Percentiles rank a stretch among this genome's conserved stretches.
These are phyloP conservation scores for Eutrema japonicum DNA, from an alignment of 345 rosid genomes.

Conservation along the genomic window DNA sequence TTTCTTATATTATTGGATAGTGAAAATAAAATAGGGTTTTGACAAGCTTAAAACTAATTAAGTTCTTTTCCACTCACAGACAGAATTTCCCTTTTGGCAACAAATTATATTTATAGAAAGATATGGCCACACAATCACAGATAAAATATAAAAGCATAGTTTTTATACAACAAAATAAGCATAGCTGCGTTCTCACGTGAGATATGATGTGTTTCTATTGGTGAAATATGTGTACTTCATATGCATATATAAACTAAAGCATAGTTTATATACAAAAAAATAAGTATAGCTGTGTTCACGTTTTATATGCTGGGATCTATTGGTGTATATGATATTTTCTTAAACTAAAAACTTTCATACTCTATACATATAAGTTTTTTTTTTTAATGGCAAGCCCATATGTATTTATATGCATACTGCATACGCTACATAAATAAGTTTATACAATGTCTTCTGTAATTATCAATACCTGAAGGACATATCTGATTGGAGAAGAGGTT, in stretches of 20 bases:
- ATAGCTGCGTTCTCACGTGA: conserved; percentile 20
- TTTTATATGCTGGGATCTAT: background rate
- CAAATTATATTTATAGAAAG: background rate
- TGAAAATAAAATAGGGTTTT: background rate
- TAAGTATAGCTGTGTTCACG: conserved; percentile 11
- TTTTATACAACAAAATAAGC: background rate
- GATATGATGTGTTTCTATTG: conserved; percentile 7
- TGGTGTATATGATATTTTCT: background rate
- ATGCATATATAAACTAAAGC: background rate
- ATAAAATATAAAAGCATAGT: background rate
- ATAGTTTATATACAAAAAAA: background rate
- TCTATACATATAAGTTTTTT: background rate
- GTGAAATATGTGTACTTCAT: background rate
- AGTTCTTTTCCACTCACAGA: conserved; percentile 10
- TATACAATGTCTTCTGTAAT: background rate
- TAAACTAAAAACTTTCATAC: background rate
- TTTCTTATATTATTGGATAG: background rate
- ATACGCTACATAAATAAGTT: background rate
- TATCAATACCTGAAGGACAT: conserved; percentile 1
- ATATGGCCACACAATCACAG: conserved; percentile 1
- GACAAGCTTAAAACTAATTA: background rate
- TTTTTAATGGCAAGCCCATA: background rate
- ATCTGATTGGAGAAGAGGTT: background rate
- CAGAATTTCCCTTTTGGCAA: conserved; percentile 15
- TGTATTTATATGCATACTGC: background rate